Base-by-base conservation (phyloP, 257 asterid genomes). In the Solanum pinnatisectum region DNA sequence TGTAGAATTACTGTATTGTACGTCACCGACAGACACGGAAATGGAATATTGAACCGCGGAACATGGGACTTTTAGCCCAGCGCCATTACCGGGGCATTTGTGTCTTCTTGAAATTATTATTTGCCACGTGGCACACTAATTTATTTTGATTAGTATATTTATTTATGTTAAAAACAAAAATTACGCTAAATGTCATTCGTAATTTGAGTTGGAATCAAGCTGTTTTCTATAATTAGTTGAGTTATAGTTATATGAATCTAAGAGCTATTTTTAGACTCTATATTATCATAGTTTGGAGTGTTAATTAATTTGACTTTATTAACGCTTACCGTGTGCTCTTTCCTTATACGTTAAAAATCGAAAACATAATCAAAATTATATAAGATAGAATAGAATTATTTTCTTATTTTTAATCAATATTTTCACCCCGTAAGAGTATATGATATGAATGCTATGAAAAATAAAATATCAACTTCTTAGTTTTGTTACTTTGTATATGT, bases 11-110 rank as follows among this genome's bases (percentile, higher is more conserved):
- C 85, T 5, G 15, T n/a, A 15, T 8, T 79, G 39, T 6, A 27
- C 12, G 2, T 46, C 82, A 87, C 94, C 92, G 92, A 88, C 94
- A 90, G 76, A 84, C 39, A 84, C 40, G 22, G 27, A 27, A 68
- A 74, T 60, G 30, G 86, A 35, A 40, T 12, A 35, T 14, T 65
- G 88, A 4, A 76, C 27, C 27, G 1, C 36, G 10, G 42, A 81
- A 46, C 85, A 81, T 81, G 85, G 85, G 40, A 46, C 42, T 81
- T 46, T 10, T 15, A 32, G 6, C 37, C 42, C 40, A 46, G 68
- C 68, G 85, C 30, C 40, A 11, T 23, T 16, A 59, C 44, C 49
- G 81, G 87, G 87, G 90, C 84, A 84, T 68, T 56, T 70, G 9
- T 79, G 88, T 91, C 87, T 32, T 87, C 85, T 83, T 25, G 39